Conservation (phyloP, 2,329 filamentous ascomycete species). For the Lachnellula suecica region DNA sequence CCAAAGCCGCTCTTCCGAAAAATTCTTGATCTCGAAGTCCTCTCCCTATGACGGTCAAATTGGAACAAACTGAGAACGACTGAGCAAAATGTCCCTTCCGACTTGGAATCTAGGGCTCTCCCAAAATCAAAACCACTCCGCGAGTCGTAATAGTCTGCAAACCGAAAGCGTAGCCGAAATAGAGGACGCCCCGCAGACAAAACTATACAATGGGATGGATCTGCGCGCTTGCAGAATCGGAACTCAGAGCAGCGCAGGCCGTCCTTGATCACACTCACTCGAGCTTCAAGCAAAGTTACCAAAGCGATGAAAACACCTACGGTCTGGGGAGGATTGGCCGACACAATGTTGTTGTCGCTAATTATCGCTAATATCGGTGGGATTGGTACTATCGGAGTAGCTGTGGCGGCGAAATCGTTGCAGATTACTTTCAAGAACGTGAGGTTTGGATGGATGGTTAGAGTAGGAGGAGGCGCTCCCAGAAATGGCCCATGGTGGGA, state of each 20-base stretch:
- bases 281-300: slow-evolving; percentile 6
- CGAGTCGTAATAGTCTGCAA: too few relatives aligned
- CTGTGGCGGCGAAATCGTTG: slow-evolving; percentile 16
- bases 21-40: too few relatives aligned
- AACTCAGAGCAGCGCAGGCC: slow-evolving; percentile 15
- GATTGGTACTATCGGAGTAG: slow-evolving; percentile 16
- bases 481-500: not conserved
- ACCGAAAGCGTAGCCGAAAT: too few relatives aligned
- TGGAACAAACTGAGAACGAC: too few relatives aligned
- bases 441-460: slow-evolving; percentile 15
- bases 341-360: slow-evolving; percentile 23
- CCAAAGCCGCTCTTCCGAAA: too few relatives aligned
- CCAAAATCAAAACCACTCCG: too few relatives aligned
- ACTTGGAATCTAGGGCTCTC: too few relatives aligned
- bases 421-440: slow-evolving; percentile 14
- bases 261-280: slow-evolving; percentile 22
- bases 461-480: slow-evolving; percentile 16
- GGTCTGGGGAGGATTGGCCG: slow-evolving; percentile 14
- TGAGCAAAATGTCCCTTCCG: too few relatives aligned
- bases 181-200: not conserved
- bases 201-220: slow-evolving; percentile 25
- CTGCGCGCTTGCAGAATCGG: slow-evolving; percentile 18
- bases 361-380: slow-evolving; percentile 8
- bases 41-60: too few relatives aligned
- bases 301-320: slow-evolving; percentile 17